Base-by-base conservation (phyloP, 1,139 yeast species). In the Pichia inconspicua region DNA sequence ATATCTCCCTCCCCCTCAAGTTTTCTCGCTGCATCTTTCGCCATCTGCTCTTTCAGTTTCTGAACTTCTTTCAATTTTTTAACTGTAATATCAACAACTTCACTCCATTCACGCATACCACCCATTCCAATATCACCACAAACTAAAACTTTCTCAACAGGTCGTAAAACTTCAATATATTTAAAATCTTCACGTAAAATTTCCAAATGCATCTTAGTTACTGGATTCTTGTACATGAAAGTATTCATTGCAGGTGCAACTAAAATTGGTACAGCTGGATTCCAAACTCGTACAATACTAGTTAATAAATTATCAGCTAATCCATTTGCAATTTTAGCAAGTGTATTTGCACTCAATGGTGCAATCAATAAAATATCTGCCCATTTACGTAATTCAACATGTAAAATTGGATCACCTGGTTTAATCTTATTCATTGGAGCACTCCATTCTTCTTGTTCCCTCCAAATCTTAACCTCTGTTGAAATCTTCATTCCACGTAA, bases 171-270 rank as follows among this genome's bases (percentile, higher is more conserved):
- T 53, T 88, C 90, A 51, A 90, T 80, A 74, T 80, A 82, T 15
- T 81, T 78, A 67, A 78, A 80, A 49, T 77, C 82, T 48, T 80
- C 82, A 32, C 67, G 69, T 41, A 92, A 68, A 35, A 82, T 66
- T 35, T 69, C 69, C 51, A 92, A 68, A 58, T 92, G 98, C 58
- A 83, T 84, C 57, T 87, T 83, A 0, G 98, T 92, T 58, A 90
- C 78, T 11, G 97, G 96, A 61, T 92, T 95, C 27, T 92, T 88
- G 67, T 89, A 92, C 94, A 92, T 90, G 60, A 86, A 83, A 1
- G 97, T 89, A 61, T 92, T 90, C 97, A 92, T 90, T 1, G 97
- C 97, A 3, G 98, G 98, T 0, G 97, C 98, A 41, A 88, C 78
- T 47, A 90, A 67, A 32, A 92, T 81, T 1, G 97, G 96, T 50